Evolutionary conservation across 768 basidiomycete species (phyloP).

Genomic region (Antrodiella citrinella): DNA sequence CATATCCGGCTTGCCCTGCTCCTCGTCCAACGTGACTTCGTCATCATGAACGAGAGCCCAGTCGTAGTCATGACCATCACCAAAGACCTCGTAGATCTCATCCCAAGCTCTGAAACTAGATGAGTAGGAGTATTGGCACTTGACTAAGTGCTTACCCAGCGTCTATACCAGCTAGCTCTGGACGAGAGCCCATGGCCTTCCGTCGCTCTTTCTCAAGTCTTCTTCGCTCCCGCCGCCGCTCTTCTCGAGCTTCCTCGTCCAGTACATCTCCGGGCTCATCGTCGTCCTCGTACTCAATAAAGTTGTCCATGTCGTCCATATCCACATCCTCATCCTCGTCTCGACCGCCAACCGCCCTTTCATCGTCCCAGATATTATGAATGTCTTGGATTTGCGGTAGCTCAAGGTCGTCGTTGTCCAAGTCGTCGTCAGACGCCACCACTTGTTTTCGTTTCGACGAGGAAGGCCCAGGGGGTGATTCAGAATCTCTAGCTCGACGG

Average conservation of each 20-base stretch:
- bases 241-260: slow-evolving; percentile 72
- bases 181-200: slow-evolving; percentile 56
- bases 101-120: slow-evolving; percentile 68
- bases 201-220: slow-evolving; percentile 61
- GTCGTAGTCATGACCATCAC: slow-evolving; percentile 93
- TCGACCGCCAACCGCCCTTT: slow-evolving; percentile 33
- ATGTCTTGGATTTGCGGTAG: slow-evolving; percentile 49
- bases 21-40: slow-evolving; percentile 39
- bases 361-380: slow-evolving; percentile 83
- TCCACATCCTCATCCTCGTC: slow-evolving; percentile 58
- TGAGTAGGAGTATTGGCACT: slow-evolving; percentile 8
- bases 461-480: slow-evolving; percentile 56
- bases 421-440: slow-evolving; percentile 71
- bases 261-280: slow-evolving; percentile 54
- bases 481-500: slow-evolving; percentile 67
- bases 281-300: slow-evolving; percentile 74
- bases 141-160: slow-evolving; percentile 53
- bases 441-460: slow-evolving; percentile 51
- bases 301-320: slow-evolving; percentile 70
- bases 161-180: slow-evolving; percentile 73
- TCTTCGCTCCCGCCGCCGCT: slow-evolving; percentile 58
- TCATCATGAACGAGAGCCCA: slow-evolving; percentile 89
- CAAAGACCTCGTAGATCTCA: slow-evolving; percentile 94
- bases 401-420: slow-evolving; percentile 45
- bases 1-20: slow-evolving; percentile 59